Base-by-base conservation (phyloP, 768 basidiomycete genomes). In the Mycena rebaudengoi region DNA sequence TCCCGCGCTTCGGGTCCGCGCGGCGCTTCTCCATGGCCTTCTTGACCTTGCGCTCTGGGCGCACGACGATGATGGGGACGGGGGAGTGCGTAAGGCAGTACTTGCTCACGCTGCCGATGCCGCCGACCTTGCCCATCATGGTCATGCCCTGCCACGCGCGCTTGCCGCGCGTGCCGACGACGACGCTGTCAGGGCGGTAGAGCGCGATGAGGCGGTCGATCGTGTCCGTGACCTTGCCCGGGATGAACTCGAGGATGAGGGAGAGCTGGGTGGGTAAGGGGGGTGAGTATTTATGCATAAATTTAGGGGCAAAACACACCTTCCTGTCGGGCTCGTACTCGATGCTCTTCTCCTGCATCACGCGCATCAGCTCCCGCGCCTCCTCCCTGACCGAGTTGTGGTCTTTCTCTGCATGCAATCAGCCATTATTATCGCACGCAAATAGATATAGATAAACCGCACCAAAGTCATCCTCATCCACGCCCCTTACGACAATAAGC, bases 41-140 rank as follows among this genome's bases (percentile, higher is more conserved):
- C 66, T 87, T 86, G 28, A 96, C 89, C 71, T 96, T 95, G 35
- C 92, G 84, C 69, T 95, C 93, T 2, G 95, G 94, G 4, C 95
- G 85, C 40, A 99, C 96, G 52, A 99, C 97, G 65, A 99, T 95
- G 69, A 98, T 93, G 2, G 97, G 97, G 0, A 99, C 95, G 1
- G 97, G 95, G 1, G 95, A 96, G 72, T 94, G 95, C 18, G 92
- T 91, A 41, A 98, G 86, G 65, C 92, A 94, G 73, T 94, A 92
- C 62, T 83, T 83, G 80, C 82, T 84, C 21, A 86, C 78, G 57
- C 84, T 85, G 6, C 85, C 85, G 48, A 86, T 83, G 5, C 81
- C 76, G 44, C 74, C n/a, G n/a, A n/a, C 73, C 33, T 62, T 72
- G 49, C 74, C 74, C 70, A 68, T 74, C 55, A 78, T 77, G 33